phyloP scores from a whole-genome alignment of 2,329 filamentous ascomycete genomes.

The Lecanicillium sp. region DNA sequence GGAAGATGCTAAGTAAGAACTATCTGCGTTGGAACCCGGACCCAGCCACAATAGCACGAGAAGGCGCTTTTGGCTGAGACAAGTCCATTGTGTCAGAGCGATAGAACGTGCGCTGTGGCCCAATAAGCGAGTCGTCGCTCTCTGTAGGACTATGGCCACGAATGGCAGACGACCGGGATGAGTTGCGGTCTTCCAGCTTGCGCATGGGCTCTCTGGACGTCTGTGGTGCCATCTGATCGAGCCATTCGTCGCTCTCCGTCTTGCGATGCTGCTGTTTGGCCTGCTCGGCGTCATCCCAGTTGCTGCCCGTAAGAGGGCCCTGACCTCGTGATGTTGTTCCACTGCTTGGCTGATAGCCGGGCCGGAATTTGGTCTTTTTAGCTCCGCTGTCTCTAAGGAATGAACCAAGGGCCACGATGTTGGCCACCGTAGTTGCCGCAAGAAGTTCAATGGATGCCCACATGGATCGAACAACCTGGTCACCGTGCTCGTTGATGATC shows the following conservation, averaged over 20 bases:
- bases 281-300: slow-evolving; percentile 18
- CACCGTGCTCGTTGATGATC: slow-evolving; percentile 59
- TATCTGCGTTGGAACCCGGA: not conserved
- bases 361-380: slow-evolving; percentile 76
- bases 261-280: slow-evolving; percentile 7
- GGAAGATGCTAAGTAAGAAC: no score
- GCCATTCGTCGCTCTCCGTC: slow-evolving; percentile 9
- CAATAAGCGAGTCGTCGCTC: slow-evolving; percentile 8
- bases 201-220: not conserved
- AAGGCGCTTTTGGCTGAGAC: slow-evolving; percentile 1
- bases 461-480: slow-evolving; percentile 77
- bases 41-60: slow-evolving; percentile 5
- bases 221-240: not conserved
- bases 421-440: slow-evolving; percentile 75
- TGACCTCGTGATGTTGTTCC: slow-evolving; percentile 17
- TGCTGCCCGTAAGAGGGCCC: slow-evolving; percentile 13
- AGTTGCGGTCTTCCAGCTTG: slow-evolving; percentile 3
- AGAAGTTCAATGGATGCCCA: slow-evolving; percentile 82
- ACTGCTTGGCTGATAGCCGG: slow-evolving; percentile 31
- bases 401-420: slow-evolving; percentile 78
- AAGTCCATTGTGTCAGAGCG: not conserved
- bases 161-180: slow-evolving; percentile 1
- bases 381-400: slow-evolving; percentile 81
- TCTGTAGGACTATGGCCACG: slow-evolving; percentile 6
- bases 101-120: slow-evolving; percentile 3